Evolutionary conservation across 2,329 filamentous ascomycete species (phyloP).

Genomic region (Rosellinia necatrix): DNA sequence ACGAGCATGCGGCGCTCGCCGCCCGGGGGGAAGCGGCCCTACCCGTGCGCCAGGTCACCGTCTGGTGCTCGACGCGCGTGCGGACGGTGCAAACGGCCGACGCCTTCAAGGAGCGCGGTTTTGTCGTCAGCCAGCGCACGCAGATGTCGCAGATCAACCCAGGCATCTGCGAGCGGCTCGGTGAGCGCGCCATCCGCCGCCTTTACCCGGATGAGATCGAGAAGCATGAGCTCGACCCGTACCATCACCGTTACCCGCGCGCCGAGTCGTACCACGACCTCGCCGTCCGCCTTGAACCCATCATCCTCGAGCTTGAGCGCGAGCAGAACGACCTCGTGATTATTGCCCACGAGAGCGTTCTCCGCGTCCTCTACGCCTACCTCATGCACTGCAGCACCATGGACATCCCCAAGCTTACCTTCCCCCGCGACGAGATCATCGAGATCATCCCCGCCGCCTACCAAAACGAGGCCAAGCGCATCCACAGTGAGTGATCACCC

Average conservation of each 20-base stretch:
- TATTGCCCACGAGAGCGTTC: constrained; percentile 96
- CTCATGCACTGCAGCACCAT: constrained; percentile 97
- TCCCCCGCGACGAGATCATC: constrained; percentile 96
- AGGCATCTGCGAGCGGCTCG: constrained; percentile 92
- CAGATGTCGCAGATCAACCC: constrained; percentile 98
- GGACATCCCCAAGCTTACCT: constrained; percentile 90
- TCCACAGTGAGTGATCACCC: constrained; percentile 59
- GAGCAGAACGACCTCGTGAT: constrained; percentile 98
- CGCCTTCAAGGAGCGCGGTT: constrained; percentile 77
- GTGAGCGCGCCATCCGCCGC: constrained; percentile 77
- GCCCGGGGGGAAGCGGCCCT: constrained; percentile 69
- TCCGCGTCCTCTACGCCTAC: constrained; percentile 95
- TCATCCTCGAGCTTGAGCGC: constrained; percentile 94
- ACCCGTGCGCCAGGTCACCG: constrained; percentile 77
- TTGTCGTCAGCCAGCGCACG: constrained; percentile 85
- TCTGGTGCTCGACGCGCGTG: constrained; percentile 94
- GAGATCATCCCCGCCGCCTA: constrained; percentile 98
- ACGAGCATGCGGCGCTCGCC: constrained; percentile 73
- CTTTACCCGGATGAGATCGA: constrained; percentile 88
- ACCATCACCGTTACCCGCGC: constrained; percentile 93
- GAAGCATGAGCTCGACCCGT: constrained; percentile 93
- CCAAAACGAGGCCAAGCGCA: constrained; percentile 91
- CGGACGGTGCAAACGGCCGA: constrained; percentile 90
- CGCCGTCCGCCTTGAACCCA: constrained; percentile 95
- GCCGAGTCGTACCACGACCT: constrained; percentile 99